Evolutionary conservation across 176 grass and related monocot species (phyloP).

Genomic region (Urochloa ruziziensis): DNA sequence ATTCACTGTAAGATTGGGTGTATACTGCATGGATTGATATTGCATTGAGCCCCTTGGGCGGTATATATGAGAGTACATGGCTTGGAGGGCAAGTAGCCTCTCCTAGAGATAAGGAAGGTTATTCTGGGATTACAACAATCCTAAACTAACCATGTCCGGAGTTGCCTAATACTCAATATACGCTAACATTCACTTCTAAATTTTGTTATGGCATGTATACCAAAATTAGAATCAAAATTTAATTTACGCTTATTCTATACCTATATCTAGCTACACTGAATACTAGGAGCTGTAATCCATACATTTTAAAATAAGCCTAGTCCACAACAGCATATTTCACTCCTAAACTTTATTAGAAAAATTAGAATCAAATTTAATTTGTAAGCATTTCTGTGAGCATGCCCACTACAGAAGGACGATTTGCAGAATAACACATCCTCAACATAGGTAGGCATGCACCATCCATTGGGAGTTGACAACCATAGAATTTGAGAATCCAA

Average conservation of each 20-base stretch:
- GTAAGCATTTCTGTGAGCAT: background rate
- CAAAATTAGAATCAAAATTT: too few species aligned
- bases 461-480: background rate
- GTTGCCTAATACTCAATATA: too few species aligned
- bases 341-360: background rate
- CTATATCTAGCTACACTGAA: background rate
- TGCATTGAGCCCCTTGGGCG: too few species aligned
- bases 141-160: too few species aligned
- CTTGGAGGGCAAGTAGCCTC: too few species aligned
- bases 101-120: too few species aligned
- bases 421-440: background rate
- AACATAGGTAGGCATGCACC: background rate
- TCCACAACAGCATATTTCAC: background rate
- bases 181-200: too few species aligned
- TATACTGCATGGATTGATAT: too few species aligned
- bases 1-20: too few species aligned
- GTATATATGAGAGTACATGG: too few species aligned
- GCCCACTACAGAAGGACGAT: background rate
- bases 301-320: background rate
- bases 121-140: too few species aligned
- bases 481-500: background rate
- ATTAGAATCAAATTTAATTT: background rate
- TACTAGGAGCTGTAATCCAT: background rate
- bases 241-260: slow-evolving; percentile 4
- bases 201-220: too few species aligned